Conservation (phyloP, 2,329 filamentous ascomycete species). For the Aureobasidium pullulans region DNA sequence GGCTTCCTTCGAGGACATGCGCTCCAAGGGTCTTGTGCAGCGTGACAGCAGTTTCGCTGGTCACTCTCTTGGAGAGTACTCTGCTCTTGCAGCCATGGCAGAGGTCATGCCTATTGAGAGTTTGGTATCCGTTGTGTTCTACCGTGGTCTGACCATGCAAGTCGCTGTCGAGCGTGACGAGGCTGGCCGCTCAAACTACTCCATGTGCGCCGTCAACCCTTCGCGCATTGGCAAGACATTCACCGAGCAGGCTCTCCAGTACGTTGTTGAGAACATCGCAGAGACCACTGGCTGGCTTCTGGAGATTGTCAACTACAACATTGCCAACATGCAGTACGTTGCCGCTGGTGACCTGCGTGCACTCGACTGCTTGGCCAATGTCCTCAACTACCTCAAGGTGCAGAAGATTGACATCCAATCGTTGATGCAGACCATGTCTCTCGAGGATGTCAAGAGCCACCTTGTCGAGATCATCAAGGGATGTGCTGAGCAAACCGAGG, state of each 20-base stretch:
- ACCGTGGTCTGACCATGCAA: slow-evolving; percentile 98
- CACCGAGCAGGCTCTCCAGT: slow-evolving; percentile 94
- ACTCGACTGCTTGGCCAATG: slow-evolving; percentile 61
- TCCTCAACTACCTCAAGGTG: slow-evolving; percentile 91
- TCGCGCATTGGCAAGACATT: slow-evolving; percentile 98
- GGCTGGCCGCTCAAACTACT: slow-evolving; percentile 90
- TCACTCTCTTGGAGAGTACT: slow-evolving; percentile 97
- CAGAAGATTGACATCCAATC: slow-evolving; percentile 97
- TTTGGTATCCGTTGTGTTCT: slow-evolving; percentile 97
- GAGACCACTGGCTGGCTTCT: slow-evolving; percentile 92
- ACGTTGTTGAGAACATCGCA: slow-evolving; percentile 90
- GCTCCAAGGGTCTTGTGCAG: slow-evolving; percentile 89
- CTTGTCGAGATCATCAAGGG: slow-evolving; percentile 85
- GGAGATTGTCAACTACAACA: slow-evolving; percentile 96
- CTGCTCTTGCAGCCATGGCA: slow-evolving; percentile 86
- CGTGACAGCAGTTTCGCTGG: slow-evolving; percentile 95
- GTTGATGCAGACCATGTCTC: slow-evolving; percentile 74
- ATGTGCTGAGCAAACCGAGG: slow-evolving; percentile 76
- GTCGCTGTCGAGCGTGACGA: slow-evolving; percentile 96
- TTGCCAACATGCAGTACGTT: slow-evolving; percentile 64
- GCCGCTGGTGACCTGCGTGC: slow-evolving; percentile 60
- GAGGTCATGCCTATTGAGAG: slow-evolving; percentile 99
- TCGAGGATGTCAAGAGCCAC: slow-evolving; percentile 87
- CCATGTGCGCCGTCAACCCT: slow-evolving; percentile 98
- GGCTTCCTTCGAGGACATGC: slow-evolving; percentile 99